Percentiles rank a stretch among this genome's conserved stretches.
Conservation (phyloP, 73 alveolate genomes). For the Durusdinium trenchii region DNA sequence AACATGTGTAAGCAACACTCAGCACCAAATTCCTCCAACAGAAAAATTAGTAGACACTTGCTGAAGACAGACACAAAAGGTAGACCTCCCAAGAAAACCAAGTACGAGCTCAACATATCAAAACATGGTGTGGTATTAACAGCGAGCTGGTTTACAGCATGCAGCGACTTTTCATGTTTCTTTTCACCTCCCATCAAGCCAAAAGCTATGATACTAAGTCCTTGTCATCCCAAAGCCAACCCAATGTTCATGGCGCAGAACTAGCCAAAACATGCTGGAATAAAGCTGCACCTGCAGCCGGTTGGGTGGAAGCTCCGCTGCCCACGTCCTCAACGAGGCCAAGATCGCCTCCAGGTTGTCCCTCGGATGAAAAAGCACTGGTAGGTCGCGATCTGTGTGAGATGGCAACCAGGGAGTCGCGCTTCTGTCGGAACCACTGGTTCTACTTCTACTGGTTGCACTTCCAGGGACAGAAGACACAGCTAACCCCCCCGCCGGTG, state of each 20-base stretch:
- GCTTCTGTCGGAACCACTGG: not conserved
- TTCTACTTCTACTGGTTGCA: no score
- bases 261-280: no score
- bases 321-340: constrained; percentile 42
- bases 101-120: no score
- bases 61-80: no score
- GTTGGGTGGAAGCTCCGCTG: constrained; percentile 36
- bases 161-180: not conserved
- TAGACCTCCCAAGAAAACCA: no score
- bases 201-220: not conserved
- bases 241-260: not conserved
- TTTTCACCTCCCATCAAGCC: not conserved
- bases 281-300: constrained; percentile 30
- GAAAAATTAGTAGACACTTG: no score
- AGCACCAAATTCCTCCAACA: no score
- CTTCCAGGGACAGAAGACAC: no score
- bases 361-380: not conserved
- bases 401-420: not conserved
- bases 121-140: no score
- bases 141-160: no score
- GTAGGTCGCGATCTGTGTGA: not conserved
- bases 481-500: no score
- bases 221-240: not conserved
- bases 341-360: not conserved
- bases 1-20: no score